Evolutionary conservation across 176 grass and related monocot genomes (phyloP).

Genomic region (Aechmea fasciata): DNA sequence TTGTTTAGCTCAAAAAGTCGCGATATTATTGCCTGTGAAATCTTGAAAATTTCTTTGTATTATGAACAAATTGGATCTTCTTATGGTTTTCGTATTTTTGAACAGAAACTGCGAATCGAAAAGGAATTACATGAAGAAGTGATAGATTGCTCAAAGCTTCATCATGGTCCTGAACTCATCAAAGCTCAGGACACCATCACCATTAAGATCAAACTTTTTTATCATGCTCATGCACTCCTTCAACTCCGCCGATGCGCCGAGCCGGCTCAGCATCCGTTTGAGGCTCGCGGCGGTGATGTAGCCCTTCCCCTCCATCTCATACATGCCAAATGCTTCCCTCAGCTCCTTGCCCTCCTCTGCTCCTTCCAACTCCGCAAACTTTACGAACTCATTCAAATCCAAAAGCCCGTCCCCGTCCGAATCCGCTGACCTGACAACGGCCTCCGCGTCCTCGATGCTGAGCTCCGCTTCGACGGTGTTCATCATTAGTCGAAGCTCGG

Average conservation of each 20-base stretch:
- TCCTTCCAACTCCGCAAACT: slow-evolving; percentile 15
- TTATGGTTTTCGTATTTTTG: too few relatives aligned
- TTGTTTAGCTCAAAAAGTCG: not conserved
- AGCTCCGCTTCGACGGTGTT: slow-evolving; percentile 19
- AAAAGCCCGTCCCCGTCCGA: slow-evolving; percentile 24
- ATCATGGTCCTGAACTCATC: slow-evolving; percentile 34
- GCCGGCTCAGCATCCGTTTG: slow-evolving; percentile 30
- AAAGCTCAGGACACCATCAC: slow-evolving; percentile 32
- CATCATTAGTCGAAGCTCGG: slow-evolving; percentile 20
- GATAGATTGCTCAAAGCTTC: slow-evolving; percentile 15
- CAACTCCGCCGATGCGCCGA: slow-evolving; percentile 16
- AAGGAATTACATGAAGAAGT: too few relatives aligned
- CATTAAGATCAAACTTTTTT: slow-evolving; percentile 20
- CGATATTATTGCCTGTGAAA: too few relatives aligned
- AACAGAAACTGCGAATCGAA: too few relatives aligned
- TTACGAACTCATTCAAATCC: slow-evolving; percentile 29
- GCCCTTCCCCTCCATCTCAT: slow-evolving; percentile 32
- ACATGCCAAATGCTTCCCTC: slow-evolving; percentile 29
- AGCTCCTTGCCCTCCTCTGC: slow-evolving; percentile 17
- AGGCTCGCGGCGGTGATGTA: slow-evolving; percentile 30
- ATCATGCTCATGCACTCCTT: slow-evolving; percentile 30
- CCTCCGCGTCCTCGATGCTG: slow-evolving; percentile 22
- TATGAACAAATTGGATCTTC: not conserved
- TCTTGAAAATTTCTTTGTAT: too few relatives aligned
- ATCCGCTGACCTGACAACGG: slow-evolving; percentile 18